Conservation (phyloP, 1,284 basidiomycete species). For the Paramarasmius palmivorus region DNA sequence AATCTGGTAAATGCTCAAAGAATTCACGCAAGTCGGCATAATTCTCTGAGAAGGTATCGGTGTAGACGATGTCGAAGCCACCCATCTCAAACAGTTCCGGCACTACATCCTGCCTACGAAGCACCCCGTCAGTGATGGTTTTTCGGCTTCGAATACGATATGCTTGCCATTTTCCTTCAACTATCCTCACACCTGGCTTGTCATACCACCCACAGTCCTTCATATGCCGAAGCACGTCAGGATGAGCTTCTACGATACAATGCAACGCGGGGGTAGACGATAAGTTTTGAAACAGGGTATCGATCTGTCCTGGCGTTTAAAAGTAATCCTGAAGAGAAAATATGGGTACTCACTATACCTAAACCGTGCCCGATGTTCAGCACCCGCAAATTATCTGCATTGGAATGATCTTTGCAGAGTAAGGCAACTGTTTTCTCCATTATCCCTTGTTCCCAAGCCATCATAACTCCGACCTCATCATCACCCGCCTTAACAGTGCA, state of each 20-base stretch:
- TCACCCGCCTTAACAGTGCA: conserved; percentile 74
- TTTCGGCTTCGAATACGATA: background rate
- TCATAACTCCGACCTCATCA: conserved; percentile 88
- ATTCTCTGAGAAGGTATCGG: conserved; percentile 93
- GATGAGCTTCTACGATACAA: conserved; percentile 94
- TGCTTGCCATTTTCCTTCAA: conserved; percentile 79
- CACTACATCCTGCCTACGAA: conserved; percentile 69
- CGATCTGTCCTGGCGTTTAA: conserved; percentile 58
- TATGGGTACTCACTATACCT: conserved; percentile 73
- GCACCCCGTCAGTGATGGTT: background rate
- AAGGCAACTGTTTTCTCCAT: conserved; percentile 73
- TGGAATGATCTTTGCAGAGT: conserved; percentile 57
- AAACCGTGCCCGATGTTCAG: conserved; percentile 95
- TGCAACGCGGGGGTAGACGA: conserved; percentile 68
- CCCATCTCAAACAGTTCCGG: conserved; percentile 56
- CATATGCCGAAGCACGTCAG: conserved; percentile 86
- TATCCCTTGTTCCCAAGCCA: conserved; percentile 90
- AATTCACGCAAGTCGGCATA: conserved; percentile 83
- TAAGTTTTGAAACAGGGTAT: conserved; percentile 77
- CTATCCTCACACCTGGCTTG: conserved; percentile 74
- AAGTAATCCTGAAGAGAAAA: conserved; percentile 10
- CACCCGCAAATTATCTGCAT: conserved; percentile 59
- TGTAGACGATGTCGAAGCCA: conserved; percentile 90
- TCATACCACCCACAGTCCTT: conserved; percentile 73
- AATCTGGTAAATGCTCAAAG: conserved; percentile 81